Evolutionary conservation across 768 basidiomycete genomes (phyloP).

Genomic region (Holtermannia corniformis): DNA sequence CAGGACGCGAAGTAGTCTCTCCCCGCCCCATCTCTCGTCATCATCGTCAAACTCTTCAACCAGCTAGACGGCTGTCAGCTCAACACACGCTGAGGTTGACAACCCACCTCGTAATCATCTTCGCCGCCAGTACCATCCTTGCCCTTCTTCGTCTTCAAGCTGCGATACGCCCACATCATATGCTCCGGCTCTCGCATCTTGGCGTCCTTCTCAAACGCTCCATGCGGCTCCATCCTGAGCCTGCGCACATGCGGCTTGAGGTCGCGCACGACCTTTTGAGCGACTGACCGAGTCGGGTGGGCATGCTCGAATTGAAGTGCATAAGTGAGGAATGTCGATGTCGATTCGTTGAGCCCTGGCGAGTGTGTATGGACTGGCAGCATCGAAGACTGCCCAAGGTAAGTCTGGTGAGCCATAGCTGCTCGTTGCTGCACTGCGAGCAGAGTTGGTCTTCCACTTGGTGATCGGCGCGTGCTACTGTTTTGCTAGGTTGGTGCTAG

Average conservation of each 20-base stretch:
- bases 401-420: neutral
- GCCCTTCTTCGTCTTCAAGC: constrained; percentile 23
- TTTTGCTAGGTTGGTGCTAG: no score
- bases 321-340: constrained; percentile 32
- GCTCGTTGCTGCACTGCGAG: no score
- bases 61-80: constrained; percentile 9
- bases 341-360: constrained; percentile 21
- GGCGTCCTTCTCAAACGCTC: constrained; percentile 28
- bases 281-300: constrained; percentile 16
- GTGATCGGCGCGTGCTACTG: no score
- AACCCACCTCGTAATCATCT: constrained; percentile 32
- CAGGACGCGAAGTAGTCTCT: constrained; percentile 21
- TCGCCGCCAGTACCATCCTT: constrained; percentile 32
- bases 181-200: constrained; percentile 36
- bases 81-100: neutral
- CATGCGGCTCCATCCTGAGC: constrained; percentile 14
- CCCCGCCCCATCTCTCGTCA: constrained; percentile 32
- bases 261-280: constrained; percentile 21
- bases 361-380: constrained; percentile 18
- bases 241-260: constrained; percentile 11
- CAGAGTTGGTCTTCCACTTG: no score
- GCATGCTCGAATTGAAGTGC: constrained; percentile 19
- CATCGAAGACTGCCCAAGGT: neutral
- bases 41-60: constrained; percentile 30
- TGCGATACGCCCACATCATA: constrained; percentile 33